Percentiles rank a stretch among this genome's conserved stretches.
phyloP scores from a whole-genome alignment of 2,329 filamentous ascomycete genomes.

The Alternaria burnsii region DNA sequence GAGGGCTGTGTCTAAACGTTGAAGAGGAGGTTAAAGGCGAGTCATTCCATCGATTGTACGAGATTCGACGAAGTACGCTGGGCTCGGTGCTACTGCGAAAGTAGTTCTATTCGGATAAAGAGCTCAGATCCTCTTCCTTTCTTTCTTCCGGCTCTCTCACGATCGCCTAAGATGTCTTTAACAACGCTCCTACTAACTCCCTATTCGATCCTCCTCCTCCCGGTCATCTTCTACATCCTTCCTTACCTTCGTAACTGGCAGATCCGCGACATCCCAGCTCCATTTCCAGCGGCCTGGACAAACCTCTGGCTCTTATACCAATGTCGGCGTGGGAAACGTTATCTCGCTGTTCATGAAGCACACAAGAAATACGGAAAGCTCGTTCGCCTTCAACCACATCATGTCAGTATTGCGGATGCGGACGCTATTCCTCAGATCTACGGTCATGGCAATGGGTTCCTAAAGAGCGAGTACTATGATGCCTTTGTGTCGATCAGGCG shows the following conservation, averaged over 20 bases:
- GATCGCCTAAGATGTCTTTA: slow-evolving; percentile 39
- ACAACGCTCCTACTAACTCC: slow-evolving; percentile 54
- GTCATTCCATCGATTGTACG: not conserved
- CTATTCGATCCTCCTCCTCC: slow-evolving; percentile 58
- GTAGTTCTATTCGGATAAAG: not conserved
- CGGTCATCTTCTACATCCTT: slow-evolving; percentile 66
- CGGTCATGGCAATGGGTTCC: slow-evolving; percentile 65
- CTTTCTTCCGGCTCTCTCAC: slow-evolving; percentile 3
- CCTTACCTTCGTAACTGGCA: slow-evolving; percentile 68
- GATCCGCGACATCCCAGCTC: slow-evolving; percentile 65
- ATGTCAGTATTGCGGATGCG: slow-evolving; percentile 82
- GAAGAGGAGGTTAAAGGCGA: not conserved
- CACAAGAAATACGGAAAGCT: slow-evolving; percentile 82
- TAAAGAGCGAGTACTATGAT: slow-evolving; percentile 81
- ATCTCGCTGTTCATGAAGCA: slow-evolving; percentile 69
- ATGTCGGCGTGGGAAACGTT: slow-evolving; percentile 67
- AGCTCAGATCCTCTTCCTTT: slow-evolving; percentile 2
- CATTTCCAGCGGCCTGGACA: slow-evolving; percentile 72
- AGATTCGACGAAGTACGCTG: slow-evolving; percentile 1
- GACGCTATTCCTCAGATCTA: slow-evolving; percentile 80
- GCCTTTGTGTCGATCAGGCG: slow-evolving; percentile 87
- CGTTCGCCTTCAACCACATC: slow-evolving; percentile 83
- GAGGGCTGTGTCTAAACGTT: not conserved
- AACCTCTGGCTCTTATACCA: slow-evolving; percentile 81
- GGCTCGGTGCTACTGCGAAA: slow-evolving; percentile 4